Evolutionary conservation across 2,329 filamentous ascomycete species (phyloP).

Genomic region (Verticillium isaacii): DNA sequence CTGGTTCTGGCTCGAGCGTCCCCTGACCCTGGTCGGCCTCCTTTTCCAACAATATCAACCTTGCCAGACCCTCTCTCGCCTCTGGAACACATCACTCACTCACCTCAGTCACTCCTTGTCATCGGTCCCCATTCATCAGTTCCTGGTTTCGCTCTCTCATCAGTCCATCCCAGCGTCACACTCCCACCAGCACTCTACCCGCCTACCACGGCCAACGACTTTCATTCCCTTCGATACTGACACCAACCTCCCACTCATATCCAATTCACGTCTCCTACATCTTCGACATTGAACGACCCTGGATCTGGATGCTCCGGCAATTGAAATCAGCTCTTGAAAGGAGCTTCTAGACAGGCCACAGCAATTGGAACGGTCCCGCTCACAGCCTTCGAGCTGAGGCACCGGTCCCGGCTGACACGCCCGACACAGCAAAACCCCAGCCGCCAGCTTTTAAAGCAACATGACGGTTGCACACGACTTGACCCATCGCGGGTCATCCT

Average conservation of each 20-base stretch:
- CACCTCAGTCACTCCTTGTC: not conserved
- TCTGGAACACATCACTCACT: constrained; percentile 7
- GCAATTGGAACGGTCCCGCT: constrained; percentile 16
- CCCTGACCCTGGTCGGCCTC: constrained; percentile 14
- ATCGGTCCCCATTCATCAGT: not conserved
- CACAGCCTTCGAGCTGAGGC: constrained; percentile 11
- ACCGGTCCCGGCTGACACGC: constrained; percentile 10
- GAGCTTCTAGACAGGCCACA: constrained; percentile 24
- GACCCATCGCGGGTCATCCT: constrained; percentile 61
- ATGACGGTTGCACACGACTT: constrained; percentile 78
- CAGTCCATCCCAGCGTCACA: constrained; percentile 11
- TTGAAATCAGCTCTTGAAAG: constrained; percentile 28
- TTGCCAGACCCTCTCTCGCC: constrained; percentile 9
- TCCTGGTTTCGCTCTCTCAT: constrained; percentile 13
- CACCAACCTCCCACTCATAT: constrained; percentile 3
- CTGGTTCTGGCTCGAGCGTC: constrained; percentile 15
- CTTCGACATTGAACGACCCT: not conserved
- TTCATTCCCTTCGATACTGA: constrained; percentile 5
- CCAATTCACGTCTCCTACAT: not conserved
- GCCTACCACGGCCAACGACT: constrained; percentile 6
- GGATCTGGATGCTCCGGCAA: constrained; percentile 30
- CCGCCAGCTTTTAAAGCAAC: constrained; percentile 21
- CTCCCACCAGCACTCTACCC: constrained; percentile 8
- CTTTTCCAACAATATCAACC: constrained; percentile 18
- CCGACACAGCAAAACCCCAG: constrained; percentile 12